phyloP scores from a whole-genome alignment of 2,329 filamentous ascomycete species.

The Magnaporthiopsis rhizophila region DNA sequence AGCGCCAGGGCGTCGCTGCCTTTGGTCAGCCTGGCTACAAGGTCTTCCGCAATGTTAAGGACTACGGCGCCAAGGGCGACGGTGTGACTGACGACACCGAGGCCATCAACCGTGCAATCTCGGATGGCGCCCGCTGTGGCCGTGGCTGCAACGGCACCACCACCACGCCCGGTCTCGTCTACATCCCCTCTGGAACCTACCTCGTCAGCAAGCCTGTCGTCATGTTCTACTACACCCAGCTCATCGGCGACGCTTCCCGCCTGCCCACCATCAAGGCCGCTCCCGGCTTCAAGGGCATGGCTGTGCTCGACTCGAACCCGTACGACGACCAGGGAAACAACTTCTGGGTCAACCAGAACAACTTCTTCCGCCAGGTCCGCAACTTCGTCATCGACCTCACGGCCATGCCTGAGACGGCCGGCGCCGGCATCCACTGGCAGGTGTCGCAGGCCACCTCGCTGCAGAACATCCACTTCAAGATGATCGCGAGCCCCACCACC shows the following conservation, averaged over 20 bases:
- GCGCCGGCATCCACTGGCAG: constrained; percentile 76
- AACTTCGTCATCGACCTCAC: constrained; percentile 76
- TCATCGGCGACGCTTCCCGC: constrained; percentile 70
- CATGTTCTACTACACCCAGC: constrained; percentile 88
- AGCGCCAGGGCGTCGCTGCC: constrained; percentile 60
- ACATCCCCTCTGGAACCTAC: constrained; percentile 87
- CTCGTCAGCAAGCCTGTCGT: constrained; percentile 70
- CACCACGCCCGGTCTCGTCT: constrained; percentile 75
- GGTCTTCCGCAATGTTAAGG: constrained; percentile 69
- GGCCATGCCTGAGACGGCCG: constrained; percentile 48
- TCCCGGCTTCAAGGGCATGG: constrained; percentile 71
- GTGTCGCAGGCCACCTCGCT: constrained; percentile 75
- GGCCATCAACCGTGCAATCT: constrained; percentile 80
- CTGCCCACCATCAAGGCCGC: constrained; percentile 70
- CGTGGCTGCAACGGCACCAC: constrained; percentile 76
- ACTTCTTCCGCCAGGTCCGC: constrained; percentile 76
- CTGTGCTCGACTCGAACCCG: constrained; percentile 80
- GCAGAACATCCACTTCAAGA: constrained; percentile 76
- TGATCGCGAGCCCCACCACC: constrained; percentile 60
- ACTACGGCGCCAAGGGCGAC: constrained; percentile 65
- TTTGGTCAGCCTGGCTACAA: constrained; percentile 56
- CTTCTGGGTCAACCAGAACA: constrained; percentile 75
- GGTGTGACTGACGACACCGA: constrained; percentile 71
- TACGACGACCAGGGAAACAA: constrained; percentile 63
- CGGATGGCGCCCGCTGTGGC: constrained; percentile 72